Evolutionary conservation across 1,139 yeast genomes (phyloP).

Genomic region (Kurtzmaniella quercitrusa): DNA sequence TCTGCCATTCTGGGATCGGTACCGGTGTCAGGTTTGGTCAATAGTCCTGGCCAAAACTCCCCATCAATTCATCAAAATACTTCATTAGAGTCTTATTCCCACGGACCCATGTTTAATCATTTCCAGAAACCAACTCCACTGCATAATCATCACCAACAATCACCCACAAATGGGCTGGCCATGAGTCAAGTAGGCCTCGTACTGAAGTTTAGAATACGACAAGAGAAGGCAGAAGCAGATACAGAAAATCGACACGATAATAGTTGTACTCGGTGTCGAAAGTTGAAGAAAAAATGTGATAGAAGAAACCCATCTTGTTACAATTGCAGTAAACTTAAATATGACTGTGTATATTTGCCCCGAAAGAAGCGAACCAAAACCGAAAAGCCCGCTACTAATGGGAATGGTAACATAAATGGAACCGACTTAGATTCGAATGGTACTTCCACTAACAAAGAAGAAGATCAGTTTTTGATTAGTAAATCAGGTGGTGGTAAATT

Average conservation of each 20-base stretch:
- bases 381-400: neutral
- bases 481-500: neutral
- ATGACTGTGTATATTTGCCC: slow-evolving; percentile 40
- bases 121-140: neutral
- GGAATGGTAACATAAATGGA: neutral
- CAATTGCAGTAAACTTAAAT: slow-evolving; percentile 37
- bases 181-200: neutral
- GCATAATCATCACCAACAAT: neutral
- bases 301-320: slow-evolving; percentile 40
- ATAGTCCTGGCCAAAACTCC: neutral
- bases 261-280: slow-evolving; percentile 15
- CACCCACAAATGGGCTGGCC: neutral
- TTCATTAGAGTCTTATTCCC: neutral
- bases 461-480: neutral
- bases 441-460: neutral
- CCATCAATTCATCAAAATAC: neutral
- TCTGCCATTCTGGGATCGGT: neutral
- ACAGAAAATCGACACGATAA: neutral
- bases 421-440: neutral
- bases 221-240: neutral
- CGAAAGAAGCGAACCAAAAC: slow-evolving; percentile 25
- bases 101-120: neutral
- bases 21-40: neutral
- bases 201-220: slow-evolving; percentile 3
- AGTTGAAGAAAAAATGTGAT: slow-evolving; percentile 47